Evolutionary conservation across 2,329 filamentous ascomycete species (phyloP), one percentile per base, ranked within the genome.

Genomic region (Annulohypoxylon truncatum): DNA sequence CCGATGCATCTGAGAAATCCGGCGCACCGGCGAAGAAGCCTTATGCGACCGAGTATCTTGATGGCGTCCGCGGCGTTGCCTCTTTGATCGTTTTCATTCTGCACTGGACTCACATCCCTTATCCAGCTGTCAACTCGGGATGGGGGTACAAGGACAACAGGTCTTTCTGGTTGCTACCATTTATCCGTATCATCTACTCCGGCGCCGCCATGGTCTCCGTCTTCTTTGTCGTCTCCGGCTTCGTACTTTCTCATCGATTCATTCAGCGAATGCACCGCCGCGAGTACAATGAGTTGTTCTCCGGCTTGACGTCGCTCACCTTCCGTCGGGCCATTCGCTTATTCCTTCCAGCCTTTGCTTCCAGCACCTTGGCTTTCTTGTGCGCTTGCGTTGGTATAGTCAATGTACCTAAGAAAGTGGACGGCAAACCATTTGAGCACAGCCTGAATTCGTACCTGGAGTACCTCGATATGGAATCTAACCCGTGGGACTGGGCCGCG

Each of bases 151-250:
- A 76, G 42, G 74, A 68, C 69, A 63, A 75, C 26, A 71, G 58
- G 12, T 74, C 73, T 0, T 66, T 74, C 26, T 73, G 79, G 63
- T 74, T 81, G 59, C 67, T 81, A 22, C 80, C 80, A 7, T 78
- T 81, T 47, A 42, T 81, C 22, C 76, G 79, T 66, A 72, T 81
- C 33, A 61, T 80, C 28, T 77, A 76, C 67, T 78, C 77, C 1
- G 79, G 79, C 13, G 75, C 77, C 15, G 77, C 79, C 20, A 80
- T 80, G 78, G 80, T 82, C 3, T 73, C 78, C 13, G 76, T 81
- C 6, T 82, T 82, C 69, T 81, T 81, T 69, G 77, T 81, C 58
- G 79, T 82, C 29, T 81, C 79, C 6, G 80, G 80, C 22, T 81
- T 78, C 62, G 79, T 80, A 33, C 73, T 81, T 2, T 77, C 78